Percentiles rank a stretch among this genome's conserved stretches.
These are phyloP conservation scores for Stephania yunnanensis DNA, from an alignment of 164 flowering plant species.

Conservation along the genomic window DNA sequence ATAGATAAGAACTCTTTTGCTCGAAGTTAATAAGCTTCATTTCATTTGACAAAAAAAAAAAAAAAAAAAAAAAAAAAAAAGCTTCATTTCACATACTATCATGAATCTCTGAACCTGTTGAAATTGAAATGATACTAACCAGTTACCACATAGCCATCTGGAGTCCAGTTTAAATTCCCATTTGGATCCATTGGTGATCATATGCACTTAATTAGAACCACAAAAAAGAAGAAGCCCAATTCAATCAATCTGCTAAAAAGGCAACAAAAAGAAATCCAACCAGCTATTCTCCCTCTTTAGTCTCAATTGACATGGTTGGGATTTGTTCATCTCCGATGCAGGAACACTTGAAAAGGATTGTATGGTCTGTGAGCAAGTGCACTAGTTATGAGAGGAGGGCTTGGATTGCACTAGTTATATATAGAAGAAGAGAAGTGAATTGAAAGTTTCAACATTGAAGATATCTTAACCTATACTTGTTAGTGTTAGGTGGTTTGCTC, in stretches of 20 bases:
- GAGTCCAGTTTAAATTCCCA: constrained; percentile 54
- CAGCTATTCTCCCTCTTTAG: not conserved
- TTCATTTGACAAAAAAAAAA: no score
- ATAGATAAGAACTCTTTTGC: no score
- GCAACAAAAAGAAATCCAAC: constrained; percentile 20
- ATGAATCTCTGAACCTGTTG: not conserved
- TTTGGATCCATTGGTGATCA: constrained; percentile 48
- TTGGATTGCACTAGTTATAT: constrained; percentile 2
- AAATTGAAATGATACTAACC: constrained; percentile 23
- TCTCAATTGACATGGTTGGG: constrained; percentile 21
- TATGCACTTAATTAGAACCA: constrained; percentile 33
- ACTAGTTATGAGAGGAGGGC: not conserved
- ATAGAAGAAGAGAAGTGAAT: constrained; percentile 12
- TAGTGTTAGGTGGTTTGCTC: constrained; percentile 29
- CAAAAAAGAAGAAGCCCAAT: not conserved
- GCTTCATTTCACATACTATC: no score
- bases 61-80: no score
- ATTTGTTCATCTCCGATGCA: not conserved
- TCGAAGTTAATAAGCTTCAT: no score
- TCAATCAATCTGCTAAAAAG: not conserved
- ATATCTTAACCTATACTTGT: constrained; percentile 38
- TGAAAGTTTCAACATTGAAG: constrained; percentile 8
- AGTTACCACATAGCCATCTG: constrained; percentile 47
- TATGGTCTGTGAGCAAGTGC: not conserved
- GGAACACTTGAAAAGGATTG: not conserved